Percentiles rank a stretch among this genome's conserved stretches.
Evolutionary conservation across 2,329 filamentous ascomycete genomes (phyloP).

Genomic region (Zymoseptoria brevis): DNA sequence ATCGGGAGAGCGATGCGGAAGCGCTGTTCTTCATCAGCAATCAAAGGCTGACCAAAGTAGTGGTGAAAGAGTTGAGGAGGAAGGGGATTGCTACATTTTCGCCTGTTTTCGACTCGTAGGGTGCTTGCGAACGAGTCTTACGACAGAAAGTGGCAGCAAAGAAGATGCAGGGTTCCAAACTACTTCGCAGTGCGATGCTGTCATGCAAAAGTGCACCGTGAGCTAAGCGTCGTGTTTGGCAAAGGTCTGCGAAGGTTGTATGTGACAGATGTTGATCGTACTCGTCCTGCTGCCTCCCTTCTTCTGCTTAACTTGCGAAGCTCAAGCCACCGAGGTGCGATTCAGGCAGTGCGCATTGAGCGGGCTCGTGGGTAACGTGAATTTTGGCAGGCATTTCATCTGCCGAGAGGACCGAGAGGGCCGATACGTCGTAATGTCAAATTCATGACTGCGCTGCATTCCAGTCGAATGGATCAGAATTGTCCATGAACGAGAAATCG

Average conservation of each 20-base stretch:
- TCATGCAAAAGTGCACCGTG: no score
- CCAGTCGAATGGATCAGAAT: conserved; percentile 21
- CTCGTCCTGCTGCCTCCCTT: background rate
- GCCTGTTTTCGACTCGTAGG: no score
- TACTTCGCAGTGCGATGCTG: no score
- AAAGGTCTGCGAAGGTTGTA: background rate
- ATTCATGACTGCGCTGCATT: conserved; percentile 6
- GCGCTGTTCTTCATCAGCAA: conserved; percentile 14
- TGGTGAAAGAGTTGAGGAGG: no score
- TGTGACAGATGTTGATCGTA: background rate
- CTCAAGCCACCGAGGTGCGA: background rate
- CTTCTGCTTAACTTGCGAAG: background rate
- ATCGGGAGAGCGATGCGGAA: no score
- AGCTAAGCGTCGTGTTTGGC: background rate
- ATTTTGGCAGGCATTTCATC: background rate
- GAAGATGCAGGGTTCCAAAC: no score
- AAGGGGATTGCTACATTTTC: no score
- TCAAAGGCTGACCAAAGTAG: no score
- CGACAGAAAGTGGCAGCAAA: no score
- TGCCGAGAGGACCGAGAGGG: background rate
- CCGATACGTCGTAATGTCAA: background rate
- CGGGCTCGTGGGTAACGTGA: no score
- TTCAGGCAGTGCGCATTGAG: background rate
- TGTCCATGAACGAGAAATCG: conserved; percentile 27
- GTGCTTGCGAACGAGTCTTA: no score